Evolutionary conservation across 2,329 filamentous ascomycete species (phyloP).

Genomic region (Ophiostoma sp.): DNA sequence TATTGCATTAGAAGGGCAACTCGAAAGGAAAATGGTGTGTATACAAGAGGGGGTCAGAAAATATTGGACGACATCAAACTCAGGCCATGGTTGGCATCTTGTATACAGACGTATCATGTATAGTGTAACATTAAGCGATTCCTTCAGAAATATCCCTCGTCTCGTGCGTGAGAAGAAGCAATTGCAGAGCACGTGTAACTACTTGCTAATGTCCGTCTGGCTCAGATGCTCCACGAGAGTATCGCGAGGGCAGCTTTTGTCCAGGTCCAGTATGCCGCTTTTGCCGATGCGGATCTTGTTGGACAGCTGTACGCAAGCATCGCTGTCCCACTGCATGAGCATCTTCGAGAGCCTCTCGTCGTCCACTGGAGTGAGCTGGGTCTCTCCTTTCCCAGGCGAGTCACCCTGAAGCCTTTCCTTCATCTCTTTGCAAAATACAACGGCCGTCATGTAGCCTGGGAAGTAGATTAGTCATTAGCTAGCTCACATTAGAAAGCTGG

Average conservation of each 20-base stretch:
- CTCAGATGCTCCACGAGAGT: not conserved
- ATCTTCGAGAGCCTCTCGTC: not conserved
- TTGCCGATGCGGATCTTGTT: constrained; percentile 30
- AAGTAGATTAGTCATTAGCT: constrained; percentile 4
- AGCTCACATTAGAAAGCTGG: not conserved
- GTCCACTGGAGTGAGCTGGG: not conserved
- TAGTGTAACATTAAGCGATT: constrained; percentile 24
- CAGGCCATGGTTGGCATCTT: constrained; percentile 4
- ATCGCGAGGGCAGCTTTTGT: not conserved
- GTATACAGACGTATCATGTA: constrained; percentile 22
- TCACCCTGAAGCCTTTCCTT: constrained; percentile 21
- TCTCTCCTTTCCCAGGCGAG: not conserved
- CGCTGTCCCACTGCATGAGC: constrained; percentile 27
- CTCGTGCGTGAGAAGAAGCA: not conserved
- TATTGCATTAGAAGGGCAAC: not conserved
- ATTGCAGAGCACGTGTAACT: not conserved
- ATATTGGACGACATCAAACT: constrained; percentile 1
- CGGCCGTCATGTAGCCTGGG: constrained; percentile 37
- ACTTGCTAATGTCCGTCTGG: not conserved
- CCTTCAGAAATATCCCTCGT: not conserved
- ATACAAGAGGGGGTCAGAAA: not conserved
- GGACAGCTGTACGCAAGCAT: constrained; percentile 27
- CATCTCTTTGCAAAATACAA: constrained; percentile 36
- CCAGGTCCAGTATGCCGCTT: constrained; percentile 22
- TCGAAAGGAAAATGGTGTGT: not conserved